Base-by-base conservation (phyloP, 2,329 filamentous ascomycete species). In the Fusarium ambrosium region DNA sequence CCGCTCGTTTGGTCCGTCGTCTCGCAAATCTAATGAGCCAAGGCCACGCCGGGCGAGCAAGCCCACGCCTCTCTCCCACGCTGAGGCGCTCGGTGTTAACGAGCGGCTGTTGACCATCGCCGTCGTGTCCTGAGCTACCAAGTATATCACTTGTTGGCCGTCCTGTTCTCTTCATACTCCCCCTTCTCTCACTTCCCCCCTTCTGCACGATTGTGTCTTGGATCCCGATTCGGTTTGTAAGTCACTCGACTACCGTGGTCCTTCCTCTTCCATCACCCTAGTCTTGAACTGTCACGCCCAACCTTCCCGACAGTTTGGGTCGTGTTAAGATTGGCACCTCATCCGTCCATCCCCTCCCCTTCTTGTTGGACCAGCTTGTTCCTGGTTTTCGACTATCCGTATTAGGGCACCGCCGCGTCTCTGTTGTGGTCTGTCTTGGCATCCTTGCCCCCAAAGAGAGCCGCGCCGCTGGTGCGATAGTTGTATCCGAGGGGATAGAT, bases 291-390 rank as follows among this genome's bases (percentile, higher is more conserved):
- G 62, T 70, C 77, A 68, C 69, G 63, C 71, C 72, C 73, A 74
- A 75, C 56, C 68, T 73, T 78, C 73, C 77, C 77, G 77, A 79
- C 77, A 79, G 77, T 66, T 69, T 79, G 77, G 77, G 72, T 79
- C 77, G 73, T 77, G 77, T 79, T 79, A 78, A 78, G 76, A 79
- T 79, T 78, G 77, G 74, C 75, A 76, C 75, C 70, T 75, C 70
- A 61, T 68, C 71, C 74, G 43, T 74, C 72, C 68, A 72, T 74
- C 68, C 74, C 65, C 65, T 75, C 70, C 74, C 71, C 66, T 68
- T 63, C 48, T 62, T 45, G 55, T 37, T 61, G 43, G 77, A 73
- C 76, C 73, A 77, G 71, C 77, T 63, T 75, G 70, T 77, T 74
- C 77, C 77, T 77, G 75, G 76, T 77, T 65, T 70, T 78, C 66